Base-by-base conservation (phyloP, 257 asterid genomes). In the Solanum etuberosum region DNA sequence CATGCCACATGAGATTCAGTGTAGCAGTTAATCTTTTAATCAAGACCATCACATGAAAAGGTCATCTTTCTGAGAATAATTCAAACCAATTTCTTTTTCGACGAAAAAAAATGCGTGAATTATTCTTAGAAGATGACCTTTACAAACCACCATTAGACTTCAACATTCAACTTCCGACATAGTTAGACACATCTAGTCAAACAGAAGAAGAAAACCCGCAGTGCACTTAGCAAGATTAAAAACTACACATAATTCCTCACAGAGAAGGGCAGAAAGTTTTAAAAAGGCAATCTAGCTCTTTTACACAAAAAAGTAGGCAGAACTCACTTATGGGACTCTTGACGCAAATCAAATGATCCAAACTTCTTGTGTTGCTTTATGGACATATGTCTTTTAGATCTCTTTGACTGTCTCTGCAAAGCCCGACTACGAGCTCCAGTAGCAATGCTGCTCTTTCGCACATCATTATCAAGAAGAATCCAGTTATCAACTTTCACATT, bases 381-480 rank as follows among this genome's bases (percentile, higher is more conserved):
- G 78, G 98, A 94, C 98, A 95, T 92, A 72, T 92, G 96, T 89
- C 91, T 97, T 91, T 92, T 94, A 74, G 98, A 97, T 87, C 96
- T 92, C 87, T 90, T 97, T 74, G 98, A 92, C 81, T 88, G 92
- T 13, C 89, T 86, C 71, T 86, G 91, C 83, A 89, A 89, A 70
- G 92, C 88, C 61, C 85, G 90, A 35, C 31, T 27, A 88, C 85
- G 87, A 63, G 91, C 84, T 80, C 85, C 32, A 81, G 82, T 83
- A 35, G 91, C 89, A 59, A 83, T 74, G 86, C 91, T 88, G 85
- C 90, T 89, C 89, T 91, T 93, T 35, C 46, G 92, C 84, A 95
- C 95, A 91, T 43, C 91, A 91, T 92, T 97, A 91, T 96, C 98
- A 16, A 96, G 98, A 88, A 95, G 98, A 73, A 96, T 94, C n/a